Conservation (phyloP, 1,284 basidiomycete species). For the Kalmanozyma brasiliensis region DNA sequence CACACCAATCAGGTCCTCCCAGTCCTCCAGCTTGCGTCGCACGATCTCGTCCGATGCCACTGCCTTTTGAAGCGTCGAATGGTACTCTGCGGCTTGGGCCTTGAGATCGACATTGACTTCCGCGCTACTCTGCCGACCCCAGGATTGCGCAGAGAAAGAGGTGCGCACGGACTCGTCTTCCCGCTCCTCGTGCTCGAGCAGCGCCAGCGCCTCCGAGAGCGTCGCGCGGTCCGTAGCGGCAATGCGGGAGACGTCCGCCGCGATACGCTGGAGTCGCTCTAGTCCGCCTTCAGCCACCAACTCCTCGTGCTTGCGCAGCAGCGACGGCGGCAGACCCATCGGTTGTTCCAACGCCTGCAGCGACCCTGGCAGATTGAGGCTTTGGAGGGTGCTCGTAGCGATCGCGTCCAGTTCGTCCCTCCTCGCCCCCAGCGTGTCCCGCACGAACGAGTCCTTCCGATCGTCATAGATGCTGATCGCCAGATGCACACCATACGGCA, state of each 20-base stretch:
- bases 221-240: constrained; percentile 75
- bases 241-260: constrained; percentile 79
- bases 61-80: constrained; percentile 52
- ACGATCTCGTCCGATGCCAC: constrained; percentile 64
- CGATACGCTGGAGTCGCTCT: constrained; percentile 76
- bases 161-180: constrained; percentile 78
- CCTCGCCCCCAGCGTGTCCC: constrained; percentile 76
- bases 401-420: constrained; percentile 77
- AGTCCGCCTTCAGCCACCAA: constrained; percentile 82
- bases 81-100: constrained; percentile 45
- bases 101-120: constrained; percentile 69
- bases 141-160: constrained; percentile 72
- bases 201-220: constrained; percentile 83
- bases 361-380: constrained; percentile 82
- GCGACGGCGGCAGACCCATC: constrained; percentile 85
- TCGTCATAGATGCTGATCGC: constrained; percentile 92
- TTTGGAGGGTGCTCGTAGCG: constrained; percentile 74
- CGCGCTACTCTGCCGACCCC: constrained; percentile 71
- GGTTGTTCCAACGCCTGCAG: constrained; percentile 89
- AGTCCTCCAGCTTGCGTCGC: constrained; percentile 70
- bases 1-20: constrained; percentile 41
- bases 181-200: constrained; percentile 86
- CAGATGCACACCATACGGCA: constrained; percentile 87
- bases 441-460: constrained; percentile 78
- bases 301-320: constrained; percentile 87